Base-by-base conservation (phyloP, 306 rosid genomes). In the Vigna trinervia region DNA sequence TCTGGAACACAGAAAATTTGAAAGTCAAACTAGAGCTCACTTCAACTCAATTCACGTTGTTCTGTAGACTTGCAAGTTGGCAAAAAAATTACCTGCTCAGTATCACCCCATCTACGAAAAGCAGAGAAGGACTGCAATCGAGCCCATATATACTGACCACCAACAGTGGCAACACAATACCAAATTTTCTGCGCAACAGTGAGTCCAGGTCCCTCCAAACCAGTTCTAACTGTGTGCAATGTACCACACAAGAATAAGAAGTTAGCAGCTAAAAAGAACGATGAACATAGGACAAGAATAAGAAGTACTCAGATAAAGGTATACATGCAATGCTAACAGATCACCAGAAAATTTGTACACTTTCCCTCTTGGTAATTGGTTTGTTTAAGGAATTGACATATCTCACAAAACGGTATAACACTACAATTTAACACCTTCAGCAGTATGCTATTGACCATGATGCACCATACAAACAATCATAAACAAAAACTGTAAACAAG, bases 71-170 rank as follows among this genome's bases (percentile, higher is more conserved):
- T 46, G 43, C 61, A 69, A 43, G 61, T 38, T 22, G 64, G 54
- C 20, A 61, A 64, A 60, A 50, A 34, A 73, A 70, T 6, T 88
- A 96, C 99, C 99, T 92, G 99, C 84, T 91, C 98, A 77, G 99
- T 91, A 83, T 96, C 97, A 36, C 98, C 98, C 98, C 99, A 96
- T 84, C 97, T 85, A 51, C 99, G 99, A 78, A 96, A 96, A 66
- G 99, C 99, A 84, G 99, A 96, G 82, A 96, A 96, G 6, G 99
- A 88, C 63, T 93, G 98, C 66, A 96, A 70, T 53, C 98, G 96
- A 70, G 97, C 89, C 99, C 99, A 96, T 45, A 96, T 71, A 84
- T 96, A 96, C 43, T 91, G 97, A 72, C 99, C 99, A 72, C 99
- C 99, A 59, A 96, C 99, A 53, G 93, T 85, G 22, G 97, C 96